phyloP scores from a whole-genome alignment of 345 rosid species.

The Eucalyptus sp. region DNA sequence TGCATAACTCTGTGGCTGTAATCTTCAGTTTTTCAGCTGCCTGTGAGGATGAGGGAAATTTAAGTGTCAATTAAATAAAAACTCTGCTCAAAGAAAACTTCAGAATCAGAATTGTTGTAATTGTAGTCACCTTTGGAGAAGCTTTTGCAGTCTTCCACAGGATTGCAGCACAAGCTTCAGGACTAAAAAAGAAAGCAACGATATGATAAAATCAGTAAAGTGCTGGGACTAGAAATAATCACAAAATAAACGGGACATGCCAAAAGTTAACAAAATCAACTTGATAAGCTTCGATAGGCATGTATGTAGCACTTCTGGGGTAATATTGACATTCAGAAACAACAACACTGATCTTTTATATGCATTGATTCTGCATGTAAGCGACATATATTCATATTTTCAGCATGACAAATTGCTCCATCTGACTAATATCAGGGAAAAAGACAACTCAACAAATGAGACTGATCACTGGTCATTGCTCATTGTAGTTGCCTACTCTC shows the following conservation, averaged over 20 bases:
- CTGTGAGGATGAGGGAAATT: slow-evolving; percentile 11
- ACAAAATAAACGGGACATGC: background rate
- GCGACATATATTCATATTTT: background rate
- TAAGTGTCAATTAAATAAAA: background rate
- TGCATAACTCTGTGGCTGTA: slow-evolving; percentile 63
- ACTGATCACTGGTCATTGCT: background rate
- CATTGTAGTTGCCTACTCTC: background rate
- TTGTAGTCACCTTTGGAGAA: slow-evolving; percentile 63
- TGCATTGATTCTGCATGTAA: background rate
- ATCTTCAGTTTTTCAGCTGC: slow-evolving; percentile 92
- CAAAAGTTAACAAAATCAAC: background rate
- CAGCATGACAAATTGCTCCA: background rate
- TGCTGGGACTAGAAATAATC: background rate
- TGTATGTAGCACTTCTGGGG: background rate
- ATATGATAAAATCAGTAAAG: background rate
- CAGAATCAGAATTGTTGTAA: background rate
- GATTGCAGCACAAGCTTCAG: slow-evolving; percentile 98
- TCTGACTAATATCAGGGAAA: background rate
- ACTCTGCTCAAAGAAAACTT: background rate
- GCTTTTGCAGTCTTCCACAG: slow-evolving; percentile 91
- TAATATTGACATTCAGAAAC: background rate
- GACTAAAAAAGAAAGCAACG: slow-evolving; percentile 33
- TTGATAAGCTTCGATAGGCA: background rate
- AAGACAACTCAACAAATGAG: background rate
- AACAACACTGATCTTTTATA: background rate